These are phyloP conservation scores for Mycena kentingensis DNA, from an alignment of 768 basidiomycete genomes.

Conservation along the genomic window DNA sequence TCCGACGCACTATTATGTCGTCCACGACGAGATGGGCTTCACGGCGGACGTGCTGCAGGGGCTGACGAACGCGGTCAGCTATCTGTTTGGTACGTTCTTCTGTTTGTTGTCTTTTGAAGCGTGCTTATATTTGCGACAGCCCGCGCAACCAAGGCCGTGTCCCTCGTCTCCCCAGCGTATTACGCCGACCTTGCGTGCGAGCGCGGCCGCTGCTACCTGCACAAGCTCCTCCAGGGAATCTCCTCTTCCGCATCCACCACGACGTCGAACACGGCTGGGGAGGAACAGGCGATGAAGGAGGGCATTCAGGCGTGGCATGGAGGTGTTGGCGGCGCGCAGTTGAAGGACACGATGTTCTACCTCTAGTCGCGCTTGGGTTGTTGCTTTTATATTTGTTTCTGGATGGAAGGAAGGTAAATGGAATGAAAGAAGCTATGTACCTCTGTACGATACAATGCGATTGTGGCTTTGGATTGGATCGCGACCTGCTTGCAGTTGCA, in stretches of 20 bases:
- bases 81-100: slow-evolving; percentile 52
- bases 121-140: slow-evolving; percentile 34
- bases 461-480: no score
- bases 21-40: slow-evolving; percentile 77
- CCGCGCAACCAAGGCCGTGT: slow-evolving; percentile 85
- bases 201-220: slow-evolving; percentile 71
- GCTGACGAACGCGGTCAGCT: slow-evolving; percentile 70
- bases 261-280: slow-evolving; percentile 36
- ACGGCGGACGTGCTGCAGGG: slow-evolving; percentile 70
- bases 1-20: slow-evolving; percentile 80
- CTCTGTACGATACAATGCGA: no score
- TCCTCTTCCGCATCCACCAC: slow-evolving; percentile 35
- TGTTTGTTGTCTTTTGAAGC: neutral
- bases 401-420: no score
- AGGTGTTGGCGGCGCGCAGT: slow-evolving; percentile 48
- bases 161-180: slow-evolving; percentile 78
- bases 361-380: no score
- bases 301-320: slow-evolving; percentile 56
- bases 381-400: no score
- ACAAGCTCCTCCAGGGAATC: slow-evolving; percentile 65
- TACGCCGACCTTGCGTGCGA: slow-evolving; percentile 74
- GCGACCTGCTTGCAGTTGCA: no score
- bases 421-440: no score
- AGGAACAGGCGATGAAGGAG: slow-evolving; percentile 55
- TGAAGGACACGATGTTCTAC: slow-evolving; percentile 80